Evolutionary conservation across 108 stramenopile species (phyloP), one percentile per base, ranked within the genome.

Genomic region (Conticribra guillardii): DNA sequence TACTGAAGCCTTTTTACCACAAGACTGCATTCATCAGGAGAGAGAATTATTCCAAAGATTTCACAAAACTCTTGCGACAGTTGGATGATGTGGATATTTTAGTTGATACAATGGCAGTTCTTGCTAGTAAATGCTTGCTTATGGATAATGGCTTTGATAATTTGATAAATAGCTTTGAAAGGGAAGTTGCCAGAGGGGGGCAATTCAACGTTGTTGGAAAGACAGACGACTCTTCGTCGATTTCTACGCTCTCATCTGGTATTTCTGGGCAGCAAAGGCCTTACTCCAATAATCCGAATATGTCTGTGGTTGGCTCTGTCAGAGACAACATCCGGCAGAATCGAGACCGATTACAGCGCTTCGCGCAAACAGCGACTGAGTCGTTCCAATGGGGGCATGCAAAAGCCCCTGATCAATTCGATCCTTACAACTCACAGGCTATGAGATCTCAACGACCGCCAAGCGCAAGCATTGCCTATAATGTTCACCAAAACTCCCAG

Each of bases 1-100:
- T 90, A 24, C 71, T 94, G 44, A 33, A 45, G 29, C 89, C 86
- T 18, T 90, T 85, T 63, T 94, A 87, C 69, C 68, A 80, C 28
- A 65, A 68, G 37, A 47, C 64, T 64, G 85, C 90, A 5, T 92
- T 94, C 57, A 58, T 94, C 19, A 55, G 82, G 44, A 80, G 59
- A 41, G 60, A 62, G 8, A 76, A 77, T 19, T 82, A 84, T 41
- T 55, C 71, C 4, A 47, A 55, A 0, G 80, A 69, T 27, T 87
- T 94, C 52, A 76, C 79, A 26, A 62, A 55, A 17, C 79, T 87
- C 46, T 60, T 94, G 17, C 64, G 79, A n/a, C 65, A 71, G 2
- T 63, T 94, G 14, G 84, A 94, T 65, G 76, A 70, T 22, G 84
- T 92, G 17, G 87, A 94, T 46, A 84, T 94, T 34, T 68, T 92